A percentile compares a stretch with the other conserved stretches of the same genome.
These are phyloP conservation scores for Murraya paniculata DNA, from an alignment of 345 rosid genomes.

Conservation along the genomic window DNA sequence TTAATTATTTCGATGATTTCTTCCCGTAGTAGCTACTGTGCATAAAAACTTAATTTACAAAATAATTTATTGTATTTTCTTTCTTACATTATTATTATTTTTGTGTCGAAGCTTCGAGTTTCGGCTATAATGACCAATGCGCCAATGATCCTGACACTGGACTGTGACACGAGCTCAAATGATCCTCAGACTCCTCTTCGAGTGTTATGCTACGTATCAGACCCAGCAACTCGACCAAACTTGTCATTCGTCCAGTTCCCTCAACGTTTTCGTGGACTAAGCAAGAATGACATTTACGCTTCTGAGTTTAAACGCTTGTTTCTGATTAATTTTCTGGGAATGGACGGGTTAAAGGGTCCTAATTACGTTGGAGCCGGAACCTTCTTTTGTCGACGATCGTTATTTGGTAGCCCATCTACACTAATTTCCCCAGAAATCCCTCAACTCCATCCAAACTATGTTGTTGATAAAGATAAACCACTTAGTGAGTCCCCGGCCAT, in stretches of 20 bases:
- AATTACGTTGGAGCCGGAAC: conserved; percentile 55
- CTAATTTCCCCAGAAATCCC: conserved; percentile 29
- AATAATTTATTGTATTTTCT: too few relatives aligned
- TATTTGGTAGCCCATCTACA: conserved; percentile 46
- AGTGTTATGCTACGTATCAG: conserved; percentile 48
- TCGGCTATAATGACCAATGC: conserved; percentile 68
- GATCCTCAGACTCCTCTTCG: conserved; percentile 52
- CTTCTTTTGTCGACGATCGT: conserved; percentile 54
- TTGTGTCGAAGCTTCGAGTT: conserved; percentile 54
- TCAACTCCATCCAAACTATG: conserved; percentile 29
- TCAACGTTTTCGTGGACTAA: conserved; percentile 52
- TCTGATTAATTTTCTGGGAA: conserved; percentile 41
- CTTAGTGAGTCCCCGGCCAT: conserved; percentile 17
- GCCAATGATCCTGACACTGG: conserved; percentile 62
- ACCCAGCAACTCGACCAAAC: conserved; percentile 27
- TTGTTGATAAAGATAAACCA: conserved; percentile 25
- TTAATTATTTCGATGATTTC: too few relatives aligned
- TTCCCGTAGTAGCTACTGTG: too few relatives aligned
- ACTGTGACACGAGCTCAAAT: conserved; percentile 83
- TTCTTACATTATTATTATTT: not conserved
- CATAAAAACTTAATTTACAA: too few relatives aligned
- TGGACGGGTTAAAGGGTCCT: conserved; percentile 51
- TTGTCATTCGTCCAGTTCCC: conserved; percentile 66
- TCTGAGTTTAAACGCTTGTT: conserved; percentile 38
- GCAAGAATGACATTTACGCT: conserved; percentile 54